Evolutionary conservation across 2,329 filamentous ascomycete genomes (phyloP).

Genomic region (Botrytis porri): DNA sequence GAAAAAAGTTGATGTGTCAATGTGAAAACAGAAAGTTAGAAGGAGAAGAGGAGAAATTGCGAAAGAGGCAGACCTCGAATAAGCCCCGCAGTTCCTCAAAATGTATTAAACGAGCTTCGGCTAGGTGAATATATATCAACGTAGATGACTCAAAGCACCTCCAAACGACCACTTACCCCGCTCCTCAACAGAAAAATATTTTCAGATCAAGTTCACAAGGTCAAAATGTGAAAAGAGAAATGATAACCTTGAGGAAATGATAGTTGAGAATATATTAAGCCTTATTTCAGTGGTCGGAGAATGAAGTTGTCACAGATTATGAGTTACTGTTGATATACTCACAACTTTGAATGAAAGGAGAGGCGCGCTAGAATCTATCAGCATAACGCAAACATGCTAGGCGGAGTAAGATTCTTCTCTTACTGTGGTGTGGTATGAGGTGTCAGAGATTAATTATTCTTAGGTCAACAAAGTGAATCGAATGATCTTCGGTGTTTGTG

Average conservation of each 20-base stretch:
- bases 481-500: neutral
- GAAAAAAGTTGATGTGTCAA: too few relatives aligned
- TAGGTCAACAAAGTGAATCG: neutral
- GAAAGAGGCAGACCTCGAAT: neutral
- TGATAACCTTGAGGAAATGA: neutral
- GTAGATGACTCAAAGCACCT: neutral
- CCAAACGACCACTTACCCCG: neutral
- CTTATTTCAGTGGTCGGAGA: neutral
- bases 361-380: neutral
- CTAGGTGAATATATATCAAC: neutral
- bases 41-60: neutral
- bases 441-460: neutral
- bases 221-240: neutral
- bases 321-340: neutral
- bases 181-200: neutral
- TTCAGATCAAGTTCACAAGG: neutral
- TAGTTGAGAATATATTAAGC: neutral
- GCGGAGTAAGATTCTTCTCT: neutral
- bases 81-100: neutral
- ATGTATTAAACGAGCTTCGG: neutral
- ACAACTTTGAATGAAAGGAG: neutral
- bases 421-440: neutral
- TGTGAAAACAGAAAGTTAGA: neutral
- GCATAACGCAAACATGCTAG: neutral
- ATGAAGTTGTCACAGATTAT: neutral